Evolutionary conservation across 257 asterid genomes (phyloP).

Genomic region (Gentiana macrophylla): DNA sequence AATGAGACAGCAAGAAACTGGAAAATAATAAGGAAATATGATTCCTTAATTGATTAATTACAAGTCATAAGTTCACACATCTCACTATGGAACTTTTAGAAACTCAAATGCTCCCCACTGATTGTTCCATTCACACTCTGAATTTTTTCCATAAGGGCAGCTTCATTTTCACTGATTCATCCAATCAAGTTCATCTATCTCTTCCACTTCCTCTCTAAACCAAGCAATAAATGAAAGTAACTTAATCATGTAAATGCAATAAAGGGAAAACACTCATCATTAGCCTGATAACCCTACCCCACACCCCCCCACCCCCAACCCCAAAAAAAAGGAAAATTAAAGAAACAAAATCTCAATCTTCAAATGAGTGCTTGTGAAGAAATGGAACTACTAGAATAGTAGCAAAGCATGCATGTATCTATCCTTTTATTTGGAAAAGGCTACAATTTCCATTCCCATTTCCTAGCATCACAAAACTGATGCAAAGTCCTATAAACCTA

Average conservation of each 20-base stretch:
- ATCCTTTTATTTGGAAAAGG: no score
- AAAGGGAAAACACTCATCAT: neutral
- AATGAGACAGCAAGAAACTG: no score
- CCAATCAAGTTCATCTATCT: slow-evolving; percentile 22
- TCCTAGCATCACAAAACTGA: no score
- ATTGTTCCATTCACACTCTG: neutral
- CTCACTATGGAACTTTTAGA: neutral
- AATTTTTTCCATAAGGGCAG: neutral
- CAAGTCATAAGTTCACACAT: neutral
- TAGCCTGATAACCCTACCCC: slow-evolving; percentile 9
- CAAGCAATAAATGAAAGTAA: slow-evolving; percentile 4
- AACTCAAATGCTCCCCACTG: neutral
- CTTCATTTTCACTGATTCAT: neutral
- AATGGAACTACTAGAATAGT: no score
- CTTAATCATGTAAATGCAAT: neutral
- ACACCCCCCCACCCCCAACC: slow-evolving; percentile 23
- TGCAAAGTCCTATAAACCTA: no score
- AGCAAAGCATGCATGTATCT: no score
- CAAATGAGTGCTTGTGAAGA: neutral
- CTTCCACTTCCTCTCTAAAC: slow-evolving; percentile 79
- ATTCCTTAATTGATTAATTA: no score
- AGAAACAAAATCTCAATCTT: slow-evolving; percentile 21
- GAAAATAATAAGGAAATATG: no score
- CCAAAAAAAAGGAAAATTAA: no score
- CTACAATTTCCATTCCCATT: no score